These are phyloP conservation scores for Zopfia rhizophila DNA, from an alignment of 2,329 filamentous ascomycete species.

Conservation along the genomic window DNA sequence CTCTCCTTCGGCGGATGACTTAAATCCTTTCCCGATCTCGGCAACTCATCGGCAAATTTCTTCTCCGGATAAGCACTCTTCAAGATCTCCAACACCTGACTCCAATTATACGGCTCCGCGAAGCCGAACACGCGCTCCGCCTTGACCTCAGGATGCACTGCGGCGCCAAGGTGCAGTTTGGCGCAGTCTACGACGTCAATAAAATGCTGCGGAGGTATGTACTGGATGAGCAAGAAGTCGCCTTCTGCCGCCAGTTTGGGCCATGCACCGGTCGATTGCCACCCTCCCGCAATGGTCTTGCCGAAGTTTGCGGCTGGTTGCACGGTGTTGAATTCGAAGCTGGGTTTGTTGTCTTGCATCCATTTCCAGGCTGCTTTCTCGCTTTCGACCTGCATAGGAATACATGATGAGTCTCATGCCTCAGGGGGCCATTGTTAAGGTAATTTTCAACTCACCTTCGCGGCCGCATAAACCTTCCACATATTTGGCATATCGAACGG, in stretches of 20 bases:
- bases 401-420: slow-evolving; percentile 52
- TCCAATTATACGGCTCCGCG: slow-evolving; percentile 57
- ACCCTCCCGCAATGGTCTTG: slow-evolving; percentile 25
- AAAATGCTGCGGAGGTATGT: slow-evolving; percentile 15
- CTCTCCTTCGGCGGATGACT: slow-evolving; percentile 15
- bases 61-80: slow-evolving; percentile 50
- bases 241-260: slow-evolving; percentile 10
- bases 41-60: slow-evolving; percentile 30
- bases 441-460: too few relatives aligned
- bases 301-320: slow-evolving; percentile 40
- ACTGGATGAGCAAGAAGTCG: slow-evolving; percentile 1
- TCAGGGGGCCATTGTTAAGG: slow-evolving; percentile 45
- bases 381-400: slow-evolving; percentile 54
- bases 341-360: slow-evolving; percentile 51
- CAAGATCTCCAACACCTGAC: slow-evolving; percentile 50
- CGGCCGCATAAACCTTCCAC: too few relatives aligned
- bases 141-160: slow-evolving; percentile 56
- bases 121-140: slow-evolving; percentile 64
- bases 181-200: slow-evolving; percentile 39
- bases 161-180: slow-evolving; percentile 60
- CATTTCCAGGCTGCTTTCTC: slow-evolving; percentile 58
- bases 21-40: slow-evolving; percentile 9
- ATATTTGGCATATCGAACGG: slow-evolving; percentile 19
- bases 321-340: slow-evolving; percentile 52
- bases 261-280: slow-evolving; percentile 8